Percentiles rank a stretch among this genome's conserved stretches.
These are phyloP conservation scores for Aspergillus aculeatinus DNA, from an alignment of 2,329 filamentous ascomycete species.

Conservation along the genomic window DNA sequence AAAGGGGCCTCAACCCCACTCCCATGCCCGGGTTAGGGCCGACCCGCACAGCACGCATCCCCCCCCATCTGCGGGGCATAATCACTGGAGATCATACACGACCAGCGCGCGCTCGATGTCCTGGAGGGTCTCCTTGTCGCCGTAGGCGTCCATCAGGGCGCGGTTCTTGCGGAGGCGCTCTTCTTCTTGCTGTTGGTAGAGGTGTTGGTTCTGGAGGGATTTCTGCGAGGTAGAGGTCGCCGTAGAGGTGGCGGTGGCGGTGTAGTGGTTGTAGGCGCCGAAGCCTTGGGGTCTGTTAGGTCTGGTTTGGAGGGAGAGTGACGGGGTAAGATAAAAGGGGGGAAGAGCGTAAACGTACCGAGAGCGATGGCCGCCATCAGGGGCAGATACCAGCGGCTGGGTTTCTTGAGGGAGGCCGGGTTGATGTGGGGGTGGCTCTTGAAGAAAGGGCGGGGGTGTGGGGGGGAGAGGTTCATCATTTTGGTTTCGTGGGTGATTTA, in stretches of 20 bases:
- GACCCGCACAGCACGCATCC: no score
- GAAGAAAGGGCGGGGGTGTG: not conserved
- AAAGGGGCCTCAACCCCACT: no score
- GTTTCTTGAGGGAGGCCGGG: not conserved
- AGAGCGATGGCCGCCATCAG: constrained; percentile 17
- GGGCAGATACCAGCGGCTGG: constrained; percentile 15
- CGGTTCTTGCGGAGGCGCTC: constrained; percentile 38
- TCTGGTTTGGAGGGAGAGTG: no score
- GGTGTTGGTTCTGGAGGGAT: not conserved
- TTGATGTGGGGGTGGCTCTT: not conserved
- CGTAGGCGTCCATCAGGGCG: constrained; percentile 49
- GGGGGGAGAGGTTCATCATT: not conserved
- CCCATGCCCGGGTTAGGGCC: no score
- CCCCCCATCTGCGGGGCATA: no score
- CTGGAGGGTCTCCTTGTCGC: constrained; percentile 43
- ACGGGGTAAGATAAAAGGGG: no score
- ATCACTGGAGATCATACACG: constrained; percentile 40
- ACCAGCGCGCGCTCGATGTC: constrained; percentile 48
- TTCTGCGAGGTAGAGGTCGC: not conserved
- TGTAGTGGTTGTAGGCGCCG: constrained; percentile 18
- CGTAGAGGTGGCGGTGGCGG: not conserved
- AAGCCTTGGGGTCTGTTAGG: constrained; percentile 12
- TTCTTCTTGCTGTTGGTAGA: constrained; percentile 26
- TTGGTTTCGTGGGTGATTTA: not conserved
- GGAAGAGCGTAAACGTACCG: constrained; percentile 2